Base-by-base conservation (phyloP, 2,329 filamentous ascomycete species). In the Coniochaeta hoffmannii region DNA sequence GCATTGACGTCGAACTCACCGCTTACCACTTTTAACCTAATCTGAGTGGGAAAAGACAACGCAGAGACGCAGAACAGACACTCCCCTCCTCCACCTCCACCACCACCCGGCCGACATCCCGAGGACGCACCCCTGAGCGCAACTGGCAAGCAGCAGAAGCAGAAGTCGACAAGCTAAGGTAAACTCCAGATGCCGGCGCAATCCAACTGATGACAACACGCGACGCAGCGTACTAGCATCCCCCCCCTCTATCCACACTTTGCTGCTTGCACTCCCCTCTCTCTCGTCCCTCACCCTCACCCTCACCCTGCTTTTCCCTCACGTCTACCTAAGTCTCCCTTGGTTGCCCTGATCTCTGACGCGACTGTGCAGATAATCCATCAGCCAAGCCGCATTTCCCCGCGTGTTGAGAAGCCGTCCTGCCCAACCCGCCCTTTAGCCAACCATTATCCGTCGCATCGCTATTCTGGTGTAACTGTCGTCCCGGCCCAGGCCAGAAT, bases 351-450 rank as follows among this genome's bases (percentile, higher is more conserved):
- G 24, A 52, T 60, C 61, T 70, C 69, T 72, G 67, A 72, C 69
- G 67, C 68, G 67, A 65, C 63, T 68, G 60, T 69, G 67, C 69
- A 72, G 69, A 65, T 60, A 63, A 61, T 57, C 63, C 61, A 66
- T 59, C 56, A 62, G 56, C 63, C 61, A 65, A 64, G 67, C 64
- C 60, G 60, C 54, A 54, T 41, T 32, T 50, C 53, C 55, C 60
- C 55, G 60, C 61, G 57, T n/a, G 59, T 50, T 56, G 44, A 19
- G 32, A 36, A 22, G 17, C 55, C 58, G 52, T 61, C 56, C 56
- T 63, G 55, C 52, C 56, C 55, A 60, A 62, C 59, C n/a, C 59
- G 52, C 59, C 28, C 57, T 58, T 56, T 58, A 64, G 59, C 65
- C 65, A 67, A 66, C 66, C 64, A 63, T 50, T 62, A 55, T 50